Evolutionary conservation across 352 stramenopile species (phyloP).

Genomic region (Phytopythium mirpurense): DNA sequence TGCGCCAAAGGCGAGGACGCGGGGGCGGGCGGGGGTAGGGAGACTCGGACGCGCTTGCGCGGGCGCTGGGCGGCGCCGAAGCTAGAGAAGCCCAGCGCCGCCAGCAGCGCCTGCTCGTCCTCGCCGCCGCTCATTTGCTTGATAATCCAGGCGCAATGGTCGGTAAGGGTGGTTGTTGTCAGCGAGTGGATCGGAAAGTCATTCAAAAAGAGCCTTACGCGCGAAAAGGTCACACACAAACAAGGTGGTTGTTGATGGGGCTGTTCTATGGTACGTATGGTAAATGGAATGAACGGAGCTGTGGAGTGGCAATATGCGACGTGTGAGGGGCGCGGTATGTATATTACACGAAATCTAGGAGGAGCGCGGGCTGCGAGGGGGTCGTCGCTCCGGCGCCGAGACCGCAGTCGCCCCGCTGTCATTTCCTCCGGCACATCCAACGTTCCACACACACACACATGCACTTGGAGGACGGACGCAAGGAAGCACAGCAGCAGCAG

Average conservation of each 20-base stretch:
- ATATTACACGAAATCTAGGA: conserved; percentile 48
- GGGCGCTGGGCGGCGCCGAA: conserved; percentile 36
- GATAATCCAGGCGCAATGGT: too few species aligned
- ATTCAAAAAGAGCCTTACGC: not conserved
- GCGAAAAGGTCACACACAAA: not conserved
- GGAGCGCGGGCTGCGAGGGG: not conserved
- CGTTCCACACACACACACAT: too few species aligned
- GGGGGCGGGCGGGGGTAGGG: not conserved
- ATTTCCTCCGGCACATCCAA: not conserved
- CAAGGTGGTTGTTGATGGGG: too few species aligned
- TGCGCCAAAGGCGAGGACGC: conserved; percentile 12
- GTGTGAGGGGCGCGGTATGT: too few species aligned
- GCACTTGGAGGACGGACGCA: too few species aligned
- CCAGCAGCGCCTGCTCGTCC: conserved; percentile 27
- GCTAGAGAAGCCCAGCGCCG: conserved; percentile 54
- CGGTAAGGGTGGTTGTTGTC: not conserved
- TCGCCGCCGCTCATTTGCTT: conserved; percentile 23
- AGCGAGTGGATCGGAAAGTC: not conserved
- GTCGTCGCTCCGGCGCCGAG: not conserved
- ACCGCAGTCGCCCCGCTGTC: conserved; percentile 3
- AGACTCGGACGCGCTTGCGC: conserved; percentile 14
- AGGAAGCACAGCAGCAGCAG: not conserved
- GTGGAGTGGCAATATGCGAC: too few species aligned
- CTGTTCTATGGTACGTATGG: too few species aligned
- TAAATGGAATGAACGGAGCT: too few species aligned